Base-by-base conservation (phyloP, 352 stramenopile species). In the Globisporangium emineosum region DNA sequence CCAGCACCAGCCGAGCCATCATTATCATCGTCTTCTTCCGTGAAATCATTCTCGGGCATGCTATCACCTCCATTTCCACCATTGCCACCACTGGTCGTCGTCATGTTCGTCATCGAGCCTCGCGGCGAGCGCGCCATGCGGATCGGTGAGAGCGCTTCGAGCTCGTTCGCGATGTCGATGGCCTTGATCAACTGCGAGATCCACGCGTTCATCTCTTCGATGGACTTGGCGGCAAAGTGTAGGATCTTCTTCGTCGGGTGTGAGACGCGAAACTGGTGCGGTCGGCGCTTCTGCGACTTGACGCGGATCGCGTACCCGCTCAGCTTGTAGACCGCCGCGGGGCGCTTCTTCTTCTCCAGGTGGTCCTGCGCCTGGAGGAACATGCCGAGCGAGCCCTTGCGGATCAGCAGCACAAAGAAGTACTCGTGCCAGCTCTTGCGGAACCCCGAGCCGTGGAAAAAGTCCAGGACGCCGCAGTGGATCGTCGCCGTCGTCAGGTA, bases 181-280 rank as follows among this genome's bases (percentile, higher is more conserved):
- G 82, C 79, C 37, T 85, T 78, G 64, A 81, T 77, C n/a, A 91
- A 56, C 17, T 73, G 70, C 0, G 68, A 71, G 60, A 91, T 86
- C 82, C 82, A 91, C 3, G 67, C 69, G 62, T 89, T 89, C 79
- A 91, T 85, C 52, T 87, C 79, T 9, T 86, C 78, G n/a, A 91
- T 78, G 35, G 71, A 81, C 9, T 52, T 69, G 7, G 78, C 82
- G 0, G 79, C 77, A 49, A 91, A 81, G 27, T 87, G 79, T 29
- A 91, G 57, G 12, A 69, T 64, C 57, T 87, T 88, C 71, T 88
- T 89, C 40, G 64, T 82, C 42, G 66, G 71, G 62, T 91, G 79
- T 37, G 73, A 65, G 43, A 85, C 67, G 13, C 70, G 73, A 68
- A 89, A 88, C 63, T 91, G 82, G 60, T 89, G 82, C 35, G 82